Evolutionary conservation across 2,329 filamentous ascomycete genomes (phyloP).

Genomic region (Ophiostoma populinum): DNA sequence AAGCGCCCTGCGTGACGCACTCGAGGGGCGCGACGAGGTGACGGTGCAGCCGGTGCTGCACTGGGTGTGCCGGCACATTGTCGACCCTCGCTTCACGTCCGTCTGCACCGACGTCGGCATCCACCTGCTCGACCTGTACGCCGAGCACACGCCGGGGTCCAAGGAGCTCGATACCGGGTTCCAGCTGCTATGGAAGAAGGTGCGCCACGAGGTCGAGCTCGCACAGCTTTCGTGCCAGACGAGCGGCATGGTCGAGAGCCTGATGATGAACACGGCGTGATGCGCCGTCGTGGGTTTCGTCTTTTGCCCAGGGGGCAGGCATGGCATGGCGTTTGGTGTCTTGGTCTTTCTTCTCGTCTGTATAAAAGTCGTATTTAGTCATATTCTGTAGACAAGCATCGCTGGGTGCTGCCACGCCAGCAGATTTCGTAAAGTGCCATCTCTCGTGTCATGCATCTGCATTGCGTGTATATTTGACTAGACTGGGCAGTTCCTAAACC

Average conservation of each 20-base stretch:
- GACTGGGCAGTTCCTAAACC: too few relatives aligned
- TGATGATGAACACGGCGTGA: constrained; percentile 30
- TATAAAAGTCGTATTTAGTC: neutral
- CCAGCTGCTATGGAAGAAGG: constrained; percentile 48
- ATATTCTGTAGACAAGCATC: neutral
- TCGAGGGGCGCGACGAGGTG: constrained; percentile 65
- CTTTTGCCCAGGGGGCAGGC: neutral
- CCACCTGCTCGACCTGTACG: constrained; percentile 73
- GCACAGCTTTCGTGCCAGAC: constrained; percentile 71
- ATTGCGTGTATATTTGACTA: too few relatives aligned
- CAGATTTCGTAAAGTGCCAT: too few relatives aligned
- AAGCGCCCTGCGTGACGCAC: constrained; percentile 63
- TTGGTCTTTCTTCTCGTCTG: neutral
- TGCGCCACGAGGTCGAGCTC: constrained; percentile 62
- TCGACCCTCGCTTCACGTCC: constrained; percentile 64
- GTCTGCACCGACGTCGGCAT: constrained; percentile 72
- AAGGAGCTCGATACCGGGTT: constrained; percentile 56
- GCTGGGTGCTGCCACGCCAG: too few relatives aligned
- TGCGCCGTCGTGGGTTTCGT: neutral
- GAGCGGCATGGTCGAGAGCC: constrained; percentile 67
- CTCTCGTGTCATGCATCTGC: too few relatives aligned
- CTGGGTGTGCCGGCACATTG: constrained; percentile 69
- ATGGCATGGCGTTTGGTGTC: neutral
- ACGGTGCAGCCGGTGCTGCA: constrained; percentile 66
- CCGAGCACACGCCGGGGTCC: constrained; percentile 58